These are phyloP conservation scores for Candida sanyaensis DNA, from an alignment of 1,139 yeast species.

Conservation along the genomic window DNA sequence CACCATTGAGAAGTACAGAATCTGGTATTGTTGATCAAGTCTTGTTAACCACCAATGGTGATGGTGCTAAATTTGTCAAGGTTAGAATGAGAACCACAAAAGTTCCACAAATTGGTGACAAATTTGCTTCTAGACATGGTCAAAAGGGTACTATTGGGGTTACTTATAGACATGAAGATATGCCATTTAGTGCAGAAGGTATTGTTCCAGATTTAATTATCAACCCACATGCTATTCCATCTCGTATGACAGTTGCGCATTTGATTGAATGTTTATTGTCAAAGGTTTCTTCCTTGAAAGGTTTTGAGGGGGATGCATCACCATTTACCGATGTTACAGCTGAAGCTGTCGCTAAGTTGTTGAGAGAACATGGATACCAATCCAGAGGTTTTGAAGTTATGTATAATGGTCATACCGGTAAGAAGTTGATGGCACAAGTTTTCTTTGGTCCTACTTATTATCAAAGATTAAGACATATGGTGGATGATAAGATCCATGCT, in stretches of 20 bases:
- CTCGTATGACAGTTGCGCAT: constrained; percentile 99
- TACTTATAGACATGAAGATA: constrained; percentile 96
- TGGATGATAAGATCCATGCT: constrained; percentile 98
- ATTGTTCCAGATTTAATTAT: constrained; percentile 95
- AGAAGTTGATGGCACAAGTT: constrained; percentile 94
- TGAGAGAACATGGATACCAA: constrained; percentile 95
- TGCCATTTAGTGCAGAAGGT: constrained; percentile 98
- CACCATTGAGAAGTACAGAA: constrained; percentile 95
- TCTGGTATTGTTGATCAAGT: constrained; percentile 99
- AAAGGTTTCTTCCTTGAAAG: constrained; percentile 92
- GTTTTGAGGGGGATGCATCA: constrained; percentile 98
- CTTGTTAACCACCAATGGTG: constrained; percentile 93
- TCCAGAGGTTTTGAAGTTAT: constrained; percentile 98
- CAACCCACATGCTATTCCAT: constrained; percentile 99
- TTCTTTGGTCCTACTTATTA: constrained; percentile 99
- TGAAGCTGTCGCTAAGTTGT: constrained; percentile 87
- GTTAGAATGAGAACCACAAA: constrained; percentile 99
- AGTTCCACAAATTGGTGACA: constrained; percentile 98
- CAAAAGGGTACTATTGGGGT: constrained; percentile 99
- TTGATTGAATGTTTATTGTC: constrained; percentile 96
- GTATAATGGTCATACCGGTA: constrained; percentile 99
- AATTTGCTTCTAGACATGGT: constrained; percentile 99
- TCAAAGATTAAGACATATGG: constrained; percentile 99
- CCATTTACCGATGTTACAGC: constrained; percentile 98
- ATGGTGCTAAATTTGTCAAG: constrained; percentile 94